These are phyloP conservation scores for Sequoia sempervirens DNA, from an alignment of 75 land plant species.

Conservation along the genomic window DNA sequence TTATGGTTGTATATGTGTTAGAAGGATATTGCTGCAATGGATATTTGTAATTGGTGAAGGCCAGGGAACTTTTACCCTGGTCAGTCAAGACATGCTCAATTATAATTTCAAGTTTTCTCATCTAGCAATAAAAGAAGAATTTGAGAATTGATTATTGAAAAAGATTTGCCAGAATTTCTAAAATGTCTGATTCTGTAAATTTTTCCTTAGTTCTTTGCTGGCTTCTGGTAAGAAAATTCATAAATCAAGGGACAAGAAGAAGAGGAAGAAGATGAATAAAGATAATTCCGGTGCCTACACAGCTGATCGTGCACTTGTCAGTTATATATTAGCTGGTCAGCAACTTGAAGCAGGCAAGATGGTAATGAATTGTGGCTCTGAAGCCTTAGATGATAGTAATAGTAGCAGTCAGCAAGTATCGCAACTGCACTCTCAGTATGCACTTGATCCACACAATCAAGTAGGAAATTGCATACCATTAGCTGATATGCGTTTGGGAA, in stretches of 20 bases:
- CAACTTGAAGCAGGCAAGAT: conserved; percentile 2
- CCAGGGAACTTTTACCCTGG: no score
- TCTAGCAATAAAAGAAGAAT: background rate
- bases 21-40: no score
- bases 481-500: conserved; percentile 9
- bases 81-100: no score
- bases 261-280: background rate
- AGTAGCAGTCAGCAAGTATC: background rate
- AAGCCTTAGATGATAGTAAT: background rate
- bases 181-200: background rate
- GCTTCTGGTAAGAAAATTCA: background rate
- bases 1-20: no score
- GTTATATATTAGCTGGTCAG: conserved; percentile 6
- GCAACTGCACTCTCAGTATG: background rate
- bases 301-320: background rate
- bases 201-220: background rate
- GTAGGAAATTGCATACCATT: conserved; percentile 20
- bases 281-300: background rate
- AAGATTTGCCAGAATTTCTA: background rate
- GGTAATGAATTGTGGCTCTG: conserved; percentile 2
- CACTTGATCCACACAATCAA: conserved; percentile 7
- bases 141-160: background rate
- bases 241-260: background rate
- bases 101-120: no score
- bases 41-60: no score